Conservation (phyloP, 1,139 yeast species). For the Eremothecium gossypii region DNA sequence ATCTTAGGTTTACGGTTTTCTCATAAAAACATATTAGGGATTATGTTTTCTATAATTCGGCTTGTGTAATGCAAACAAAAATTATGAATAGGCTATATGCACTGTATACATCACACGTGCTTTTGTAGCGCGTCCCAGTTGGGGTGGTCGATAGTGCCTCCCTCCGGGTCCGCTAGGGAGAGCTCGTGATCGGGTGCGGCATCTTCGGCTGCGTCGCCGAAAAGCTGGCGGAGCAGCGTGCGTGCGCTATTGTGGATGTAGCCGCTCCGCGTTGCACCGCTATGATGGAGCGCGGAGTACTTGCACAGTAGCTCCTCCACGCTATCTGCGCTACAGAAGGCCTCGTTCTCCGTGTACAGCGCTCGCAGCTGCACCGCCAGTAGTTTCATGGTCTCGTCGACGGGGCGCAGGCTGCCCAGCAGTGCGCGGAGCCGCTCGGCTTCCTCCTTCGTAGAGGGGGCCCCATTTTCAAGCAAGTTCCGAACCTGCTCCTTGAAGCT, state of each 20-base stretch:
- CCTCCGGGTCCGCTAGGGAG: background rate
- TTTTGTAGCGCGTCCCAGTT: slow-evolving; percentile 6
- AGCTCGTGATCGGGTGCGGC: background rate
- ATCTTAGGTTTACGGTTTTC: no score
- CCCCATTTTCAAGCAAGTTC: slow-evolving; percentile 9
- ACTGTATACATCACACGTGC: background rate
- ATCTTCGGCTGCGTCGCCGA: background rate
- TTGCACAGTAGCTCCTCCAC: slow-evolving; percentile 10
- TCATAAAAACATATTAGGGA: no score
- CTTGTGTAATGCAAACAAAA: no score
- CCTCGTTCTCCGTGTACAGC: slow-evolving; percentile 22
- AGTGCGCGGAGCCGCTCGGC: slow-evolving; percentile 13
- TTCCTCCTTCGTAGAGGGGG: slow-evolving; percentile 6
- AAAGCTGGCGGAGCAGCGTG: background rate
- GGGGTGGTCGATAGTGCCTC: slow-evolving; percentile 1
- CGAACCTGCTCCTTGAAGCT: slow-evolving; percentile 15
- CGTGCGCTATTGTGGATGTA: slow-evolving; percentile 15
- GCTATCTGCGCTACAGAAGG: slow-evolving; percentile 19
- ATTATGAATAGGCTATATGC: background rate
- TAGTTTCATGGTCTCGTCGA: slow-evolving; percentile 24
- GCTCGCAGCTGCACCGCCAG: slow-evolving; percentile 20
- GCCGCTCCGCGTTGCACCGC: slow-evolving; percentile 11
- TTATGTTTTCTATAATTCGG: no score
- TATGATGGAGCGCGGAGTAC: slow-evolving; percentile 6
- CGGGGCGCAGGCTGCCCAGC: slow-evolving; percentile 19